Evolutionary conservation across 1,139 yeast species (phyloP).

Genomic region (Yamadazyma atmosphaerica): DNA sequence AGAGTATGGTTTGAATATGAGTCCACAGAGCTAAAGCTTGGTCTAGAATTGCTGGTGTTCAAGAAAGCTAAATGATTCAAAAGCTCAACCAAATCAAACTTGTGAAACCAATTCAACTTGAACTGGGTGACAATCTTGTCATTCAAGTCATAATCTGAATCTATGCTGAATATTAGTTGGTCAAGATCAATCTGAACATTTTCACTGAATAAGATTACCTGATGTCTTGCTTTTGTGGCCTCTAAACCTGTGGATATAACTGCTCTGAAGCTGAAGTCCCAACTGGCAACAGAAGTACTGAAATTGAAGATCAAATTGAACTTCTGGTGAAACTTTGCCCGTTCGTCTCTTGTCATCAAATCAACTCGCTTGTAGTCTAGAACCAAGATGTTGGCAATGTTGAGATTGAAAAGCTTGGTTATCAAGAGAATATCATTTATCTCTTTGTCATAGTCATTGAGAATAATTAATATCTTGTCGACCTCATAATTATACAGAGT

Average conservation of each 20-base stretch:
- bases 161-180: conserved; percentile 3
- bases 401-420: conserved; percentile 29
- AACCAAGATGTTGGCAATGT: conserved; percentile 27
- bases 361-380: conserved; percentile 23
- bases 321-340: conserved; percentile 15
- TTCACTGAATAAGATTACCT: conserved; percentile 21
- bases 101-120: conserved; percentile 30
- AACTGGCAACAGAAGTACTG: conserved; percentile 18
- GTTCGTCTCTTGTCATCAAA: conserved; percentile 14
- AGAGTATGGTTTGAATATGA: conserved; percentile 2
- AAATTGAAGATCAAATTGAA: conserved; percentile 26
- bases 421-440: conserved; percentile 40
- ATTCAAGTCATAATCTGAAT: conserved; percentile 10
- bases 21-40: conserved; percentile 8
- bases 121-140: conserved; percentile 30
- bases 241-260: conserved; percentile 31
- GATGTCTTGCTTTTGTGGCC: conserved; percentile 26
- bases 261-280: conserved; percentile 23
- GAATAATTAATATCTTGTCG: conserved; percentile 26
- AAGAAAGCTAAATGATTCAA: conserved; percentile 11
- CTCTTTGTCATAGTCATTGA: conserved; percentile 30
- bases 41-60: conserved; percentile 4
- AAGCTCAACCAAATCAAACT: conserved; percentile 26
- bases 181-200: conserved; percentile 8
- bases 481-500: conserved; percentile 6